Percentiles rank a stretch among this genome's conserved stretches.
These are phyloP conservation scores for Backusella tuberculispora DNA, from an alignment of 192 early-diverging fungal species.

Conservation along the genomic window DNA sequence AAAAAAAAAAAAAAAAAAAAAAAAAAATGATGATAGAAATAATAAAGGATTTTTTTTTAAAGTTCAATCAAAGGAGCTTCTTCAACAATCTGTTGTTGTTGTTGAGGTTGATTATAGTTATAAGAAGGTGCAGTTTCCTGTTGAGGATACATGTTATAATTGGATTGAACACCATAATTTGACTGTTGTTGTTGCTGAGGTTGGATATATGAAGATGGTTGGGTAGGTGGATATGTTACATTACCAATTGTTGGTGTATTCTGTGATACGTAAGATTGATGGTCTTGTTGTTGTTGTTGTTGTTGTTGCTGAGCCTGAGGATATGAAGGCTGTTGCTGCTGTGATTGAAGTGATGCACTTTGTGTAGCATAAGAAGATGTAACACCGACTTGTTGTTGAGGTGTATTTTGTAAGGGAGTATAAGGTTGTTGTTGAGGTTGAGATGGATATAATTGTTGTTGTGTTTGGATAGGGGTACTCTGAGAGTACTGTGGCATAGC, in stretches of 20 bases:
- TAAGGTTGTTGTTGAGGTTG: background rate
- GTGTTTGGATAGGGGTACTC: background rate
- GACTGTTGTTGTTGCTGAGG: background rate
- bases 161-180: background rate
- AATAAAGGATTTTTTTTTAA: too few species aligned
- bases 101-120: constrained; percentile 14
- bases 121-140: background rate
- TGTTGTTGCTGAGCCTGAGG: constrained; percentile 7
- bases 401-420: background rate
- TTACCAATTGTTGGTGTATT: background rate
- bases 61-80: constrained; percentile 40
- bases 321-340: background rate
- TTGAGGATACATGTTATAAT: background rate
- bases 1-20: too few species aligned
- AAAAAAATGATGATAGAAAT: too few species aligned
- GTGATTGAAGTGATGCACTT: background rate
- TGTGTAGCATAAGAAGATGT: constrained; percentile 9
- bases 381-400: background rate
- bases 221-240: background rate
- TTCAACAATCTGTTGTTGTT: constrained; percentile 26
- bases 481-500: background rate
- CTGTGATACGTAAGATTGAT: constrained; percentile 31
- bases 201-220: constrained; percentile 13
- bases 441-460: background rate
- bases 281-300: constrained; percentile 17